phyloP scores from a whole-genome alignment of 306 rosid genomes.

The Styphnolobium japonicum region DNA sequence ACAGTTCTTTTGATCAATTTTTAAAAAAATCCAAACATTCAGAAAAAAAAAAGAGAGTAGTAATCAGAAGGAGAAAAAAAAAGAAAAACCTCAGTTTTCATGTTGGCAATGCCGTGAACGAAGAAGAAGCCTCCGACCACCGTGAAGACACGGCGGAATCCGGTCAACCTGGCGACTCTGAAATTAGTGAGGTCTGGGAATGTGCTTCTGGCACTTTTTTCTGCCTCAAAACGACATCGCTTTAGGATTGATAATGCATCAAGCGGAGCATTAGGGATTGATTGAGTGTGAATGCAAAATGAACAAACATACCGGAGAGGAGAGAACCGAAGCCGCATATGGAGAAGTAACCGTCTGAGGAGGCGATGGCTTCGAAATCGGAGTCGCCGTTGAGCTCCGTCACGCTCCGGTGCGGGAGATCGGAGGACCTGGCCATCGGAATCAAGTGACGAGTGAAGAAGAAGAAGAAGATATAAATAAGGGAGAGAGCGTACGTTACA shows the following conservation, averaged over 20 bases:
- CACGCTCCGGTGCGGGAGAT: neutral
- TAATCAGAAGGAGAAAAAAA: neutral
- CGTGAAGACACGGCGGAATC: slow-evolving; percentile 74
- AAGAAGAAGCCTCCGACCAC: slow-evolving; percentile 64
- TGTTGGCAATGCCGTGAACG: slow-evolving; percentile 64
- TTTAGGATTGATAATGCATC: neutral
- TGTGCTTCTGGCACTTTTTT: slow-evolving; percentile 78
- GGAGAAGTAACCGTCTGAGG: slow-evolving; percentile 56
- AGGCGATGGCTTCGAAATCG: slow-evolving; percentile 47
- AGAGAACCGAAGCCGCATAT: slow-evolving; percentile 90
- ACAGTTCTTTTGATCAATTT: neutral
- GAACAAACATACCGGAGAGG: slow-evolving; percentile 60
- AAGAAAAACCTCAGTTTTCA: slow-evolving; percentile 60
- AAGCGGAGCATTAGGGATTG: neutral
- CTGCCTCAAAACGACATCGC: slow-evolving; percentile 27
- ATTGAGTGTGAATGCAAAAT: neutral
- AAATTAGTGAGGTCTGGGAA: slow-evolving; percentile 75
- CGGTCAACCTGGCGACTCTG: slow-evolving; percentile 65
- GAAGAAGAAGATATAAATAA: neutral
- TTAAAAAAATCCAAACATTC: neutral
- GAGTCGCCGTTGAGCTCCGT: slow-evolving; percentile 48
- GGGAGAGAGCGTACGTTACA: neutral
- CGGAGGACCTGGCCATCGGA: slow-evolving; percentile 13
- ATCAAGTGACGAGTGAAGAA: neutral
- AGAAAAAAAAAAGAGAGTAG: neutral